A percentile compares a stretch with the other conserved stretches of the same genome.
phyloP scores from a whole-genome alignment of 768 basidiomycete species.

The Hypsizygus marmoreus region DNA sequence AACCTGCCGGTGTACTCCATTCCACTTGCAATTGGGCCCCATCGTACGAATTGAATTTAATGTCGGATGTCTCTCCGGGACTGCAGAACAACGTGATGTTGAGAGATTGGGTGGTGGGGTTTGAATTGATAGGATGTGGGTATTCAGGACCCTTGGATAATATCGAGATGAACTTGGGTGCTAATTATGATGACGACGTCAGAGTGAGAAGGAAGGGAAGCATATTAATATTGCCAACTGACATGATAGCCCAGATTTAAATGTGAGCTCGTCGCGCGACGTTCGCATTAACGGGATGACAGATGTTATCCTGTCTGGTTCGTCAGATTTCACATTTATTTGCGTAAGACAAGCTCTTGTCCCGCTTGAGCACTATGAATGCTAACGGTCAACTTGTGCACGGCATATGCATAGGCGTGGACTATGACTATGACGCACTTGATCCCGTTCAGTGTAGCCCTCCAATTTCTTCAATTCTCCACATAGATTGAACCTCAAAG shows the following conservation, averaged over 20 bases:
- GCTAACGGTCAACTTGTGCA: constrained; percentile 5
- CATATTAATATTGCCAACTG: constrained; percentile 15
- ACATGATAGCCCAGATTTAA: constrained; percentile 40
- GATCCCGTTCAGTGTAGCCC: constrained; percentile 56
- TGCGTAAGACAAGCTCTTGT: constrained; percentile 77
- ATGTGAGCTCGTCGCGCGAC: constrained; percentile 32
- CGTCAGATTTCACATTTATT: constrained; percentile 57
- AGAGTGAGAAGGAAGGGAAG: constrained; percentile 9
- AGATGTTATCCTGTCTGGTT: constrained; percentile 60
- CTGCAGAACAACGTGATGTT: constrained; percentile 64
- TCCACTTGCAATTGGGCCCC: constrained; percentile 53
- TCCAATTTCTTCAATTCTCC: constrained; percentile 51
- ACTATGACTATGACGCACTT: constrained; percentile 50
- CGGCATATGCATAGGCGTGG: constrained; percentile 8
- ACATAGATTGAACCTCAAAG: constrained; percentile 70
- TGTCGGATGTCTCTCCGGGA: constrained; percentile 39
- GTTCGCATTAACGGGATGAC: constrained; percentile 75
- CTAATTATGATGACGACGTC: constrained; percentile 31
- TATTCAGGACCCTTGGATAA: constrained; percentile 63
- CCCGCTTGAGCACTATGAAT: constrained; percentile 60
- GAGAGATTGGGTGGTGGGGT: constrained; percentile 56
- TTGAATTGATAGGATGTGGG: constrained; percentile 47
- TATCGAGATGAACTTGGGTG: constrained; percentile 56
- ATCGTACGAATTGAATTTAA: constrained; percentile 62
- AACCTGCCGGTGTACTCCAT: constrained; percentile 67